A percentile compares a stretch with the other conserved stretches of the same genome.
phyloP scores from a whole-genome alignment of 805 yeast genomes.

The Debaryomyces maramus region DNA sequence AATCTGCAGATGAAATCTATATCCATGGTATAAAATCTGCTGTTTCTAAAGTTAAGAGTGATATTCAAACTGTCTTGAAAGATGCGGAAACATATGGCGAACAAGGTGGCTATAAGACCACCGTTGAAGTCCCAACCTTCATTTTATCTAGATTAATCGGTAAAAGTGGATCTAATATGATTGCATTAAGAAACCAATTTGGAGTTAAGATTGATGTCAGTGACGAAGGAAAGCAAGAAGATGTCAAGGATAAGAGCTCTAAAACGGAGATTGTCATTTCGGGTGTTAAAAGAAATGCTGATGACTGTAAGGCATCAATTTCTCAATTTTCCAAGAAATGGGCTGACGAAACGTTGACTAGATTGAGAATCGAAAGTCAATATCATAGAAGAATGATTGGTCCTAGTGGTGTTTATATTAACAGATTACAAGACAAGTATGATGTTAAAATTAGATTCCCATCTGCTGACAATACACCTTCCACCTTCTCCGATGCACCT shows the following conservation, averaged over 20 bases:
- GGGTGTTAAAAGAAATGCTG: conserved; percentile 80
- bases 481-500: conserved; percentile 34
- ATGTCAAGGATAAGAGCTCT: conserved; percentile 23
- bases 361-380: conserved; percentile 69
- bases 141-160: conserved; percentile 85
- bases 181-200: conserved; percentile 66
- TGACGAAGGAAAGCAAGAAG: conserved; percentile 45
- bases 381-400: conserved; percentile 86
- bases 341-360: conserved; percentile 75
- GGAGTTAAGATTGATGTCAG: conserved; percentile 77
- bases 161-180: conserved; percentile 76
- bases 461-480: conserved; percentile 25
- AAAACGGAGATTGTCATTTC: conserved; percentile 56
- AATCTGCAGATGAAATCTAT: conserved; percentile 51
- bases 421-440: conserved; percentile 85
- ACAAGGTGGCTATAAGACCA: conserved; percentile 37
- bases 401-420: conserved; percentile 73
- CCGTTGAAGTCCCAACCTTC: conserved; percentile 59
- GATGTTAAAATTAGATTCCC: conserved; percentile 81
- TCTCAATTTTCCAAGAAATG: conserved; percentile 62
- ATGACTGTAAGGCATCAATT: conserved; percentile 65
- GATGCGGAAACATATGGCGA: conserved; percentile 53
- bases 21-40: conserved; percentile 71
- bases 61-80: conserved; percentile 53
- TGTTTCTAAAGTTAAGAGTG: conserved; percentile 54